Base-by-base conservation (phyloP, 2,329 filamentous ascomycete species). In the Verticillium albo-atrum region DNA sequence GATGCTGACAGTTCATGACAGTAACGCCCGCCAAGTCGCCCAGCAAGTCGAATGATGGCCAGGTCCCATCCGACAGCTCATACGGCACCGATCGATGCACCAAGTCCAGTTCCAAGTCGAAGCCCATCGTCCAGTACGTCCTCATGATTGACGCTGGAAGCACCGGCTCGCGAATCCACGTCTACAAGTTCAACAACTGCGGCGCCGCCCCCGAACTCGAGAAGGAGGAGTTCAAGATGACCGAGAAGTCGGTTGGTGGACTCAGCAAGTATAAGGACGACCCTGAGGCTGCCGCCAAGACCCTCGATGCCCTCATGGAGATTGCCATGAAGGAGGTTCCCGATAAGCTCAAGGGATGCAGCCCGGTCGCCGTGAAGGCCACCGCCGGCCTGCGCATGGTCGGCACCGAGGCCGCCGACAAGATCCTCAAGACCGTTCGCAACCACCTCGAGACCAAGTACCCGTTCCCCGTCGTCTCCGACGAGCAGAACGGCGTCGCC, bases 161-260 rank as follows among this genome's bases (percentile, higher is more conserved):
- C 80, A 98, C 95, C 58, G 95, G 95, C 62, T 98, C 95, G 62
- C 90, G 95, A 68, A 97, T 99, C 72, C 96, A 99, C 79, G 92
- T 98, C 61, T 99, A 97, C 83, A 91, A 92, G 72, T 99, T 98
- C 85, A 98, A 98, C 82, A 98, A 98, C 80, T 99, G 94, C 78
- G 95, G 93, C 14, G 79, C 91, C 7, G 93, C 93, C n/a, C 95
- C 95, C 27, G 93, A 97, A 77, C 85, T 99, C 56, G 95, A 99
- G 77, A 81, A 87, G 71, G 95, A 99, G 73, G 84, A 91, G 60
- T 99, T 99, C 77, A 88, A 94, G 80, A 92, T 93, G 89, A 98
- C 93, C 12, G 87, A 91, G 72, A 94, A 92, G 83, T 87, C 84
- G 66, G 84, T 91, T 58, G 92, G 92, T 79, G 95, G 78, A 56